These are phyloP conservation scores for Tylopilus sp. DNA, from an alignment of 768 basidiomycete genomes.

Conservation along the genomic window DNA sequence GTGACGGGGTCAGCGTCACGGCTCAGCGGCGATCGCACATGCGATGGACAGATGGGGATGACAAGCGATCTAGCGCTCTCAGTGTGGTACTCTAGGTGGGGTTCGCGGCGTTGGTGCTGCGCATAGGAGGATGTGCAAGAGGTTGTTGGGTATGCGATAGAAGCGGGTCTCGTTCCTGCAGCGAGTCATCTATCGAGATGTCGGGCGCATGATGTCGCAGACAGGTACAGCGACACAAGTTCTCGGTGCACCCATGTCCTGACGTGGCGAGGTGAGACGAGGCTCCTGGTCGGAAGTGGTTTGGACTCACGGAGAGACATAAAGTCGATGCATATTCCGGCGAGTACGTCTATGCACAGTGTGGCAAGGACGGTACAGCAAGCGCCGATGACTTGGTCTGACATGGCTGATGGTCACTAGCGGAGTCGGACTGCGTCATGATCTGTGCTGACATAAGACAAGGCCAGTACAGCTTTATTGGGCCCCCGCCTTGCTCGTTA, in stretches of 20 bases:
- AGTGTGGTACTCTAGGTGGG: not conserved
- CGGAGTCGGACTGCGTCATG: no score
- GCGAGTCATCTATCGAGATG: slow-evolving; percentile 3
- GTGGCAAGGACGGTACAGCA: slow-evolving; percentile 18
- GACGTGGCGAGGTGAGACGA: not conserved
- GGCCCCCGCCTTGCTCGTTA: not conserved
- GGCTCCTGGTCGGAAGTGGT: not conserved
- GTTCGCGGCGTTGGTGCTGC: not conserved
- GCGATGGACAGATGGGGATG: not conserved
- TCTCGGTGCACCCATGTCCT: slow-evolving; percentile 26
- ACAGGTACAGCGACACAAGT: slow-evolving; percentile 23
- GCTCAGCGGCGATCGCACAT: not conserved
- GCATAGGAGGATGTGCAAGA: slow-evolving; percentile 24
- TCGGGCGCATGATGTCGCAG: not conserved
- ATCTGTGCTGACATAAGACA: slow-evolving; percentile 16
- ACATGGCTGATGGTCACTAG: slow-evolving; percentile 8
- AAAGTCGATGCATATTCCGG: slow-evolving; percentile 24
- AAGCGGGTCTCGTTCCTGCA: slow-evolving; percentile 21
- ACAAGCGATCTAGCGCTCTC: not conserved
- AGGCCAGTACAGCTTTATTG: not conserved
- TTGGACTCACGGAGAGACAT: slow-evolving; percentile 19
- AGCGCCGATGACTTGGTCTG: slow-evolving; percentile 17
- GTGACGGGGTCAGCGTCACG: not conserved
- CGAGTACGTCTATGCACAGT: slow-evolving; percentile 21
- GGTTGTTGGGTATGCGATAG: slow-evolving; percentile 19